A percentile compares a stretch with the other conserved stretches of the same genome.
Conservation (phyloP, 192 early-diverging fungal genomes). For the Coemansia asiatica region DNA sequence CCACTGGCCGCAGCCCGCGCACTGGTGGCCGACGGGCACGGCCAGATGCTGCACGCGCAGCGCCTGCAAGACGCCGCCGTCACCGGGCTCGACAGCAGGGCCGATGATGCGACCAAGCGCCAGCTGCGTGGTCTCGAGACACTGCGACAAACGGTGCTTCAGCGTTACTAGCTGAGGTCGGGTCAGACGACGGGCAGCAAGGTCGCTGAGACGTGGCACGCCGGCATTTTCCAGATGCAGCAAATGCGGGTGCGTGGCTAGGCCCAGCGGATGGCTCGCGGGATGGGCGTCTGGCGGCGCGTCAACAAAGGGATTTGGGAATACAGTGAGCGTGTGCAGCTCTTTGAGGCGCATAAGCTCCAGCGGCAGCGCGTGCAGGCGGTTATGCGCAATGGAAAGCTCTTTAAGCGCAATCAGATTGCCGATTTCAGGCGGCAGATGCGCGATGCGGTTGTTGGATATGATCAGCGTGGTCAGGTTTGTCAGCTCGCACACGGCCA, state of each 20-base stretch:
- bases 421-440: slow-evolving; percentile 51
- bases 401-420: slow-evolving; percentile 48
- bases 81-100: slow-evolving; percentile 16
- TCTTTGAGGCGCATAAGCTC: slow-evolving; percentile 31
- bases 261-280: not conserved
- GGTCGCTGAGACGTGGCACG: slow-evolving; percentile 42
- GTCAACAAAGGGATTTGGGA: slow-evolving; percentile 41
- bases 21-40: slow-evolving; percentile 32
- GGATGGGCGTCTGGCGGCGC: slow-evolving; percentile 9
- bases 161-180: slow-evolving; percentile 19
- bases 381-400: slow-evolving; percentile 50
- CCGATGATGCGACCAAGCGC: slow-evolving; percentile 39
- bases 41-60: slow-evolving; percentile 35
- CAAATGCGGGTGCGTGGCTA: slow-evolving; percentile 20
- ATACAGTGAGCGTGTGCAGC: slow-evolving; percentile 36
- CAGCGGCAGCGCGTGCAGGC: slow-evolving; percentile 33
- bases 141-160: slow-evolving; percentile 36
- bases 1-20: slow-evolving; percentile 37
- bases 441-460: slow-evolving; percentile 45
- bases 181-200: slow-evolving; percentile 40
- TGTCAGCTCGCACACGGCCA: slow-evolving; percentile 45
- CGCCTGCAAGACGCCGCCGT: slow-evolving; percentile 22
- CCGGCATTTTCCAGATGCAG: slow-evolving; percentile 11
- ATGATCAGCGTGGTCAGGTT: slow-evolving; percentile 56
- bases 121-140: slow-evolving; percentile 21